Evolutionary conservation across 2,329 filamentous ascomycete genomes (phyloP), one percentile per base, ranked within the genome.

Genomic region (Verticillium tricorpus): DNA sequence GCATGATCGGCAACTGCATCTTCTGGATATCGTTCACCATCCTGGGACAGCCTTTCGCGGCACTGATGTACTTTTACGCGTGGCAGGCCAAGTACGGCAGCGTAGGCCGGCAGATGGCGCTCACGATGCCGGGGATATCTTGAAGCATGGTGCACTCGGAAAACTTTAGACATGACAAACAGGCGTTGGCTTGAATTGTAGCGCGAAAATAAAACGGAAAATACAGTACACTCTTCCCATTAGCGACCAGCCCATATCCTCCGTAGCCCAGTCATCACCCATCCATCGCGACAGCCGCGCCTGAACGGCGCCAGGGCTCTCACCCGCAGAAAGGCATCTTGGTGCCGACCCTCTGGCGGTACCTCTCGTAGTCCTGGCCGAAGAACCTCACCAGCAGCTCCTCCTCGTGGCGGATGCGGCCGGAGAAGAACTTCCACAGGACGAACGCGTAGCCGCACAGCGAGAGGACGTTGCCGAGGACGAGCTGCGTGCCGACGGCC

Each of bases 1-100:
- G 89, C 68, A 82, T 96, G 9, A 82, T 96, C 32, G 95, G 95
- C 1, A 99, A 99, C 74, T 88, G 89, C 70, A 93, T 96, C 62
- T 99, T 99, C 75, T 98, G 95, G 95, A 82, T 97, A 22, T 94
- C 91, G 14, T 99, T 99, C 72, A 97, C 94, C 66, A 86, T 98
- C 2, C 90, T 99, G 14, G 95, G 95, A 3, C 95, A 99, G 79
- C 95, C 95, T 0, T 85, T 98, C 68, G 95, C 92, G 1, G 93
- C 92, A 0, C 79, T 99, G 63, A 82, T 96, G 73, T 99, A 99
- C 75, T 99, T 97, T 75, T 98, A 98, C 73, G 93, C 93, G 1
- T 99, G 95, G 94, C 94, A 98, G 77, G 92, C 92, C 61, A 98
- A 98, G 79, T 97, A 97, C 73, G 95, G 95, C 14, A 93, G 89